Base-by-base conservation (phyloP, 1,284 basidiomycete genomes). In the Ceratorhiza oryzae-sativae region DNA sequence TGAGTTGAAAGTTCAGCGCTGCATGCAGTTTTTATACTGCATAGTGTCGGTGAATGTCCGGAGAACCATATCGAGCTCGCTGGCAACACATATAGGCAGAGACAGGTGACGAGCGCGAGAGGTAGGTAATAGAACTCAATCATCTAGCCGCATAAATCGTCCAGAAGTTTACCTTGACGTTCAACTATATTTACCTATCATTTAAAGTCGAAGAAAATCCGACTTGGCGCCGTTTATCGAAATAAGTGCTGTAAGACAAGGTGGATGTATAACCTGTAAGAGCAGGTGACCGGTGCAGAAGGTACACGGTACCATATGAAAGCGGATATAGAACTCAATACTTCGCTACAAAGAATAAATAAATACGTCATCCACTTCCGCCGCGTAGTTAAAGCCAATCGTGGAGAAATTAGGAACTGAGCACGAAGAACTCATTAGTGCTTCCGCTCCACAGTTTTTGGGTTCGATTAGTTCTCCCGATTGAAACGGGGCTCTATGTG, bases 361-460 rank as follows among this genome's bases (percentile, higher is more conserved):
- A 45, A 18, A 8, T 45, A 45, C 42, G 42, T 45, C 42, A 45
- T 18, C 3, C n/a, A 18, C 13, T 12, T 45, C n/a, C 42, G 6
- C 36, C 36, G 3, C 42, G 42, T 45, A 18, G 6, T 18, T 45
- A 18, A 45, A 45, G 42, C 3, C n/a, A 45, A 45, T 45, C 42
- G 42, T 18, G n/a, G 42, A 67, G 62, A 65, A 65, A 65, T 53
- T 65, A 36, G 42, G 42, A 45, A 45, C 42, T 18, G 15, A 45
- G 10, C 4, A 18, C 42, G 9, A 45, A 45, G 42, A 45, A 45
- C 42, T 10, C n/a, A 3, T 3, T 3, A 12, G 23, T 20, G 63
- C 49, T 67, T 67, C 63, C 48, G 39, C 63, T 67, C 63, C 63
- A 67, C 48, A 53, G 36, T 20, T 55, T 45, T 36, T 32, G n/a